Evolutionary conservation across 495 filamentous ascomycete species (phyloP), one percentile per base, ranked within the genome.

Genomic region (Pyrenula massariospora): DNA sequence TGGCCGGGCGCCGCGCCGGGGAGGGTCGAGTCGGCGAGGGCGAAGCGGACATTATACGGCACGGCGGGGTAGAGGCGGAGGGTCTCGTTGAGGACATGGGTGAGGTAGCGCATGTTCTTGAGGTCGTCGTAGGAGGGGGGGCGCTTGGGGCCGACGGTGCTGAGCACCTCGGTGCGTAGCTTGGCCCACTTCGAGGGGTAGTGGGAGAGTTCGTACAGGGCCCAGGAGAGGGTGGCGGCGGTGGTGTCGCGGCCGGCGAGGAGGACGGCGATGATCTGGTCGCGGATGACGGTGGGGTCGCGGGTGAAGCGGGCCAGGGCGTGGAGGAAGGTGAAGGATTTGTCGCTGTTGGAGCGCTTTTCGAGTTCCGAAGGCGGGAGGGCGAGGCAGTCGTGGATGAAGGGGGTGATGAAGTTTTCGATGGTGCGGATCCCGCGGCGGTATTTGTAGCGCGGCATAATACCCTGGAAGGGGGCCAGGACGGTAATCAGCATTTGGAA

Each of bases 51-150:
- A 57, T 82, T 82, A 60, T 80, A 69, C 2, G 79, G 78, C 3
- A 81, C 72, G 22, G 76, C 70, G 1, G 80, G 79, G 60, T 78
- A 81, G 15, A 83, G 57, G 12, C 79, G 74, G 55, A 95, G 79
- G 0, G 83, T 89, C 70, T 95, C 90, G 68, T 88, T 87, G 63
- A 95, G 76, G 48, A 88, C 77, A 62, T 87, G 70, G 42, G 67
- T 79, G 48, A 88, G 77, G 68, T 85, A 89, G 64, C 85, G 88
- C 85, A 89, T 89, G 51, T 75, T 74, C 72, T 88, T 89, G 47
- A 91, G 72, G 61, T 89, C 81, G 2, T 73, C 66, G 68, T 88
- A 91, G 24, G 77, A 82, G 1, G 89, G 89, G 8, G 5, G 31
- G 31, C 15, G 5, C 31, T 42, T 42, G 20, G 10, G 62, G 2